Percentiles rank a stretch among this genome's conserved stretches.
These are phyloP conservation scores for Ophiostoma fasciatum DNA, from an alignment of 2,329 filamentous ascomycete species.

Conservation along the genomic window DNA sequence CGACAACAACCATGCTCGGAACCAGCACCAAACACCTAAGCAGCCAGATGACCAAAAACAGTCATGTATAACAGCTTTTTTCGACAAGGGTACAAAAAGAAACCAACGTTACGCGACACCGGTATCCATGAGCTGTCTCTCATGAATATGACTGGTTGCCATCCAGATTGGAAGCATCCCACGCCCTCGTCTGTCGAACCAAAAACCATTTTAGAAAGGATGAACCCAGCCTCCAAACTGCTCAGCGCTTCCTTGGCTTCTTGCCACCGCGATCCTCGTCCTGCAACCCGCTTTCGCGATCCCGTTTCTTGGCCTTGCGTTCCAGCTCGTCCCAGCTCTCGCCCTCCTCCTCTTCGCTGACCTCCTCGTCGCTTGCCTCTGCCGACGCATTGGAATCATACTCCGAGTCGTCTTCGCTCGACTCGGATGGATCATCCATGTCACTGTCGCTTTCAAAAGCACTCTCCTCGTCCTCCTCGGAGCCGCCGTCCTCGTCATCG, in stretches of 20 bases:
- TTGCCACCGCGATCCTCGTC: conserved; percentile 60
- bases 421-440: conserved; percentile 65
- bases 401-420: conserved; percentile 71
- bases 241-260: conserved; percentile 46
- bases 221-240: too few species aligned
- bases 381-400: conserved; percentile 82
- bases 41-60: too few species aligned
- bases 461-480: conserved; percentile 76
- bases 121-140: too few species aligned
- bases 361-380: conserved; percentile 66
- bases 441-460: conserved; percentile 83
- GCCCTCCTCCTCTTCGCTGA: conserved; percentile 60
- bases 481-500: conserved; percentile 64
- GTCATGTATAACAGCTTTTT: too few species aligned
- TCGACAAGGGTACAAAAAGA: too few species aligned
- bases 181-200: too few species aligned
- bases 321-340: conserved; percentile 94
- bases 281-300: conserved; percentile 51
- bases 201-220: not conserved
- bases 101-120: too few species aligned
- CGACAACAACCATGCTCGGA: too few species aligned
- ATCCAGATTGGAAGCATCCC: too few species aligned
- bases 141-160: too few species aligned
- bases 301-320: conserved; percentile 76
- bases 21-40: too few species aligned